Evolutionary conservation across 148 eudicot species (phyloP), one percentile per base, ranked within the genome.

Genomic region (Camellia lanceoleosa): DNA sequence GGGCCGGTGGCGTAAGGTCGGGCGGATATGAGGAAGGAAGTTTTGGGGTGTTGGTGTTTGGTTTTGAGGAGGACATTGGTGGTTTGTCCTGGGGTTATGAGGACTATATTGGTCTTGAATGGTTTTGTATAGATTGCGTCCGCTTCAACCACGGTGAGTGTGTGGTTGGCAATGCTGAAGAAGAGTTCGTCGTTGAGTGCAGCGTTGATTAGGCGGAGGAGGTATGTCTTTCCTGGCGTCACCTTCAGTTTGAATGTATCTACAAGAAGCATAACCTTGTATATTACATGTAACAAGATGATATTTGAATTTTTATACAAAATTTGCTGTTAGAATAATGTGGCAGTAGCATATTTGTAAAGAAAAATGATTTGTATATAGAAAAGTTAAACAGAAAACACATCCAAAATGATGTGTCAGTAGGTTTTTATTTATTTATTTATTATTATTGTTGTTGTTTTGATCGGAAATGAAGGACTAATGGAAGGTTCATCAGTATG

Each of bases 171-270:
- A 16, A 83, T 79, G 23, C 82, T 83, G 82, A 83, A 83, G 72
- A 83, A 83, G 12, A 83, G 79, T 44, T 79, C 79, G 65, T 79
- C 79, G 47, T 83, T 79, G 1, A 83, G 79, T 47, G 82, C 85
- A 12, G 86, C 86, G 23, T 83, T 83, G 47, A 83, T 47, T 74
- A 83, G 47, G 12, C 86, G 64, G 44, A 83, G 80, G 9, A 83
- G 83, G 62, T 83, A 83, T 13, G 86, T 83, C 68, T 83, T 80
- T 18, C 86, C 86, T 2, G 80, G 86, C 41, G 76, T 76, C 49
- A 83, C 86, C 74, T 76, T 83, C 74, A 83, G 59, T n/a, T 80
- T 83, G 74, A 80, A 80, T 6, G 86, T 76, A 56, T 83, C 86
- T 83, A 78, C 76, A 54, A 18, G 4, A 56, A 10, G n/a, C n/a